Evolutionary conservation across 2,329 filamentous ascomycete species (phyloP), one percentile per base, ranked within the genome.

Genomic region (Diaporthe amygdali): DNA sequence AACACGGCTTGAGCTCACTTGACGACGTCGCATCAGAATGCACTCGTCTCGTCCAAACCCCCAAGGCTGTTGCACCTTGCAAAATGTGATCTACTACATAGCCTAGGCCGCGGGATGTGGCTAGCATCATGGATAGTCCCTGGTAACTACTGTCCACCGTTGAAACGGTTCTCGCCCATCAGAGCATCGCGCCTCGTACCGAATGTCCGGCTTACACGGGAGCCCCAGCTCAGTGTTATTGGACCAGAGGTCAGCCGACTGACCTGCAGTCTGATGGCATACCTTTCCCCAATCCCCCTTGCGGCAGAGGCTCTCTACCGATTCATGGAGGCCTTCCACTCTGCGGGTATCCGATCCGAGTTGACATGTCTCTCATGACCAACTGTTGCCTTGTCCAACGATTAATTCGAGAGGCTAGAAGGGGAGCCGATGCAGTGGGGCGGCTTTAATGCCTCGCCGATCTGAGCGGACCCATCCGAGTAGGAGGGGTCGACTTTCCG

Each of bases 371-470:
- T 39, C 27, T 22, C 41, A 37, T 59, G n/a, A n/a, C 22, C 25
- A 51, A 22, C 66, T 59, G 52, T 27, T 46, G 52, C 41, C 44
- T 64, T 15, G 15, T 47, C 44, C n/a, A 32, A 41, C 15, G 5
- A 15, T 30, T 14, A 49, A 51, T n/a, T 68, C 41, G 32, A 32
- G 55, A 49, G 27, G 52, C 39, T 17, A 55, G 66, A 14, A 52
- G 5, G 66, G 30, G 20, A 27, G 55, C 32, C 25, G 52, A 49
- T n/a, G 51, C 9, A 52, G 61, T 59, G 69, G 70, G 70, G 55
- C 70, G 46, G 39, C 51, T 56, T 49, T 68, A 64, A 71, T 69
- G 52, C 49, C 66, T 68, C 66, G 66, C 66, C 66, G 54, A 68
- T 59, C 52, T 68, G 66, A 52, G 55, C 69, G 69, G 69, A 61